These are phyloP conservation scores for Neurospora sp. DNA, from an alignment of 2,329 filamentous ascomycete genomes.

Conservation along the genomic window DNA sequence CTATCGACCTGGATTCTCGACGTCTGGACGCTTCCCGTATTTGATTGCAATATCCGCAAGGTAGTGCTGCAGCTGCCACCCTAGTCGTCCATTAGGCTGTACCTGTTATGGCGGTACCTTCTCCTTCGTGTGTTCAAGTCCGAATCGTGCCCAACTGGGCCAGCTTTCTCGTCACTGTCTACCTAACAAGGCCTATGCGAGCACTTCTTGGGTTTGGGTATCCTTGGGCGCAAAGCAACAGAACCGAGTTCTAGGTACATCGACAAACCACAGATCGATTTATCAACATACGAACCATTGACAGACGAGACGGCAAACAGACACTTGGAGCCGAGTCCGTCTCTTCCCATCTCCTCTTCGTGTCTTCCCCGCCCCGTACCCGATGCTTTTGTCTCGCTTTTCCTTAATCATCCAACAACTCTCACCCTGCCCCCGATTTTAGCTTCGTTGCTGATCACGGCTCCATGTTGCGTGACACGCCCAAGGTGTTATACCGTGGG, in stretches of 20 bases:
- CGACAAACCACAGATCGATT: not conserved
- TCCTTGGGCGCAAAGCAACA: constrained; percentile 8
- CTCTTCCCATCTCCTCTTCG: constrained; percentile 3
- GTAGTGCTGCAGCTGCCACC: not conserved
- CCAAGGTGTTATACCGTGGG: not conserved
- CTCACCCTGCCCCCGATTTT: not conserved
- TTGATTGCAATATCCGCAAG: not conserved
- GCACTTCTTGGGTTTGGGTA: constrained; percentile 3
- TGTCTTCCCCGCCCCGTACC: constrained; percentile 10
- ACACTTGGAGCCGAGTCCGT: constrained; percentile 1
- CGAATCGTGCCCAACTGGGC: not conserved
- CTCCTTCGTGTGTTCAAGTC: not conserved
- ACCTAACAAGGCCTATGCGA: constrained; percentile 2
- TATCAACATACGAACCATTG: constrained; percentile 4
- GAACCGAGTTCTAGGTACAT: not conserved
- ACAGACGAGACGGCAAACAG: constrained; percentile 4
- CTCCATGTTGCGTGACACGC: not conserved
- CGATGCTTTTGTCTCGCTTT: constrained; percentile 10
- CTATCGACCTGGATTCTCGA: not conserved
- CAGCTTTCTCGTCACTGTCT: constrained; percentile 3
- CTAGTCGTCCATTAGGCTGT: not conserved
- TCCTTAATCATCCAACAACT: not conserved
- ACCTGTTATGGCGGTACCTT: not conserved
- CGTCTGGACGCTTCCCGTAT: not conserved
- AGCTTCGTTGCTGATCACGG: not conserved